Evolutionary conservation across 2,329 filamentous ascomycete genomes (phyloP), one percentile per base, ranked within the genome.

Genomic region (Clonostachys rhizophaga): DNA sequence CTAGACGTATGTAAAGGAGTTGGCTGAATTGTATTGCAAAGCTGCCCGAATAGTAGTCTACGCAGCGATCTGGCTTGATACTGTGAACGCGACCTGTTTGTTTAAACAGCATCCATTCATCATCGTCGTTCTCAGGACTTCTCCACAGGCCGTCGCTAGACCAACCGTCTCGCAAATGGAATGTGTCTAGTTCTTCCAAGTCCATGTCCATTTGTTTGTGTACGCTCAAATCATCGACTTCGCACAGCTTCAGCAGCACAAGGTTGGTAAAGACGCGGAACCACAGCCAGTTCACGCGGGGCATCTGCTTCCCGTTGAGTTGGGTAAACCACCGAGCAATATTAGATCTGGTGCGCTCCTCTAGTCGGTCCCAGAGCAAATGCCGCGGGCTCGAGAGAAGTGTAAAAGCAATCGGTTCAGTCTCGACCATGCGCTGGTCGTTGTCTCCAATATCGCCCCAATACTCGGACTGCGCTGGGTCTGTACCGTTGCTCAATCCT

Each of bases 351-450:
- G 10, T 8, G 7, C 9, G 11, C 3, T n/a, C 14, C 36, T 39
- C 14, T n/a, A 0, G 54, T 45, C 1, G 48, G 57, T 9, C 70
- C 53, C 0, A 55, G 52, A 10, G 61, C 49, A 74, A 68, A 3
- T 59, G 53, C 5, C 37, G 54, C 2, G 75, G 73, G 0, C 71
- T 68, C 4, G 62, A 56, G 1, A 79, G 60, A 2, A 79, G 58
- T 0, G 72, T 71, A 53, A 71, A 76, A 0, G 72, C 67, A 5
- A 79, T 65, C 18, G 73, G 71, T 52, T 79, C 75, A 40, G 73
- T 68, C 51, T 79, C 76, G 1, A 79, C 76, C 75, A 79, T 79
- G 3, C 74, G 58, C 52, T 79, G 76, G 44, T 79, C 75, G 17
- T 63, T 62, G 5, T 74, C 55, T 0, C 61, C 58, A 2, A 78